Evolutionary conservation across 345 rosid genomes (phyloP), one percentile per base, ranked within the genome.

Genomic region (Turnera subulata): DNA sequence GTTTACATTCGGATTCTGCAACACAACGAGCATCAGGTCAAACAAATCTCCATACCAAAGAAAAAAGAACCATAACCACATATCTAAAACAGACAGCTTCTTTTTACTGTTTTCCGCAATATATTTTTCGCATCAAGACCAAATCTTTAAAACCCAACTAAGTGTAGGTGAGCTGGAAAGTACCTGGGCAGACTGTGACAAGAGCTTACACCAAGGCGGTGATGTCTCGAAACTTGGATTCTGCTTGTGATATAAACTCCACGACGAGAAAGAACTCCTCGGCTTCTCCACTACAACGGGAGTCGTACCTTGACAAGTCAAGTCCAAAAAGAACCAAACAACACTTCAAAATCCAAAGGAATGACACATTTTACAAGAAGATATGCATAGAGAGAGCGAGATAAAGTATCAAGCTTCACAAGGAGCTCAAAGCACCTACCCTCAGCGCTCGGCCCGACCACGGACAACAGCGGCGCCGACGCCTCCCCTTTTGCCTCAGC

Each of bases 131-230:
- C 35, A 29, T 29, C 35, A 29, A 8, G 35, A 29, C 35, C 35
- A 29, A 29, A 4, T 3, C 35, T 29, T 13, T 23, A 43, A n/a
- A 45, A 53, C 21, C 12, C 37, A 44, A 32, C 8, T 10, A 53
- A 4, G 12, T 6, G 45, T 8, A 42, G 12, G 12, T 42, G 37
- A 61, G 43, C 23, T 46, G 38, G 15, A 64, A 57, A 46, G 56
- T 58, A 85, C 97, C 98, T 78, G 86, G 4, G 72, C 84, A 58
- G 82, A 84, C 73, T 85, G 88, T 18, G 98, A 71, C 10, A 91
- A 71, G 58, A 91, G 88, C 62, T 73, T 78, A 62, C 90, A 81
- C 98, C 96, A 85, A 15, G 94, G 88, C 5, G 66, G 23, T 12
- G 84, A 56, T 7, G 79, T 57, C 51, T 77, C 80, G 3, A 65